A percentile compares a stretch with the other conserved stretches of the same genome.
phyloP scores from a whole-genome alignment of 2,329 filamentous ascomycete genomes.

The Nothopassalora personata region DNA sequence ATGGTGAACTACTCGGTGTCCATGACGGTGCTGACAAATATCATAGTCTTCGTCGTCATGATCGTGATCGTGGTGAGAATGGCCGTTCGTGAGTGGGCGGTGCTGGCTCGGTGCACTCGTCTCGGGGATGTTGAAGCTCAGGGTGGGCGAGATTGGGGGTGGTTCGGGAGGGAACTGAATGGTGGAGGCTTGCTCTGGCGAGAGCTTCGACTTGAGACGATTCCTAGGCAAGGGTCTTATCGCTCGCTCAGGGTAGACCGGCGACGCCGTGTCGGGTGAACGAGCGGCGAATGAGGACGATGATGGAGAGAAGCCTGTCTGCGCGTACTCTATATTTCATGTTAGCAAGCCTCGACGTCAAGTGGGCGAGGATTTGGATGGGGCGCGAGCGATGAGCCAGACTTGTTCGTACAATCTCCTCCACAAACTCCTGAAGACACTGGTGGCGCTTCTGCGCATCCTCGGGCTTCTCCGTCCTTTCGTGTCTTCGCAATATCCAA shows the following conservation, averaged over 20 bases:
- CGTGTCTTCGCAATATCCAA: neutral
- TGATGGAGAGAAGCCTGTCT: conserved; percentile 23
- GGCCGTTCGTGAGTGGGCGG: conserved; percentile 24
- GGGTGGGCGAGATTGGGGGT: conserved; percentile 54
- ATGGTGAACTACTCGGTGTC: conserved; percentile 27
- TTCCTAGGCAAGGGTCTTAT: conserved; percentile 90
- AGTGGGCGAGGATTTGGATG: neutral
- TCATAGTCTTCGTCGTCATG: conserved; percentile 27
- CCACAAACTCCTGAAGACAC: no score
- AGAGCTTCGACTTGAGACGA: conserved; percentile 78
- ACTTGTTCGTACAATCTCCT: neutral
- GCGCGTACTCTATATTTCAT: conserved; percentile 14
- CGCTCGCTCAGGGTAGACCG: conserved; percentile 79
- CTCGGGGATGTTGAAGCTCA: conserved; percentile 24
- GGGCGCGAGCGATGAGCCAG: neutral
- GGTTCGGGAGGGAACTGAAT: conserved; percentile 77
- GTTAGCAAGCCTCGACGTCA: neutral
- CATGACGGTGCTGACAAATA: conserved; percentile 42
- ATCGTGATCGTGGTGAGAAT: conserved; percentile 16
- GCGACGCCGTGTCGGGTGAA: conserved; percentile 64
- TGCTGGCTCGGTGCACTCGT: conserved; percentile 18
- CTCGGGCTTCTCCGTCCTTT: no score
- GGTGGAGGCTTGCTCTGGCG: conserved; percentile 73
- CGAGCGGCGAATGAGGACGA: conserved; percentile 25
- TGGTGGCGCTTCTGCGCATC: no score